A percentile compares a stretch with the other conserved stretches of the same genome.
These are phyloP conservation scores for Fusarium sp. DNA, from an alignment of 2,329 filamentous ascomycete genomes.

Conservation along the genomic window DNA sequence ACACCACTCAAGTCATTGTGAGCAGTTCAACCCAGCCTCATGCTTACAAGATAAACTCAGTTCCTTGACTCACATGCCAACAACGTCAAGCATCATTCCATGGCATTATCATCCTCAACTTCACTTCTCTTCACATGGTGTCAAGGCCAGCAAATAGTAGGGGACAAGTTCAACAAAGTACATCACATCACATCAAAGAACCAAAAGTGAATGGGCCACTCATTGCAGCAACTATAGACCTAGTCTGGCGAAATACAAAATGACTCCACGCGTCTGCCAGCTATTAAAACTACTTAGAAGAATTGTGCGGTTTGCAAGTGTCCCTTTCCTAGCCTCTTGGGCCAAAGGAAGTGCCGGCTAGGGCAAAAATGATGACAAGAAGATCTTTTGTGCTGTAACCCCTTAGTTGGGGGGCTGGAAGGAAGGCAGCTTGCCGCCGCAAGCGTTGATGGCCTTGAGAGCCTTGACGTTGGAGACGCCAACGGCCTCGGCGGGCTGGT, in stretches of 20 bases:
- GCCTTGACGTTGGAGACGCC: constrained; percentile 27
- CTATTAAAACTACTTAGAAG: constrained; percentile 38
- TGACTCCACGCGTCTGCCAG: constrained; percentile 36
- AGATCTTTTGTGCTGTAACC: constrained; percentile 5
- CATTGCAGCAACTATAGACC: constrained; percentile 35
- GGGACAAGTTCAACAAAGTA: neutral
- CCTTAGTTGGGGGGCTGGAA: constrained; percentile 30
- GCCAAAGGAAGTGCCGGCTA: neutral
- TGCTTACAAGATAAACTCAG: neutral
- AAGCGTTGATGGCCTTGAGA: constrained; percentile 33
- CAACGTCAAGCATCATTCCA: neutral
- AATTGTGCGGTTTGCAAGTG: constrained; percentile 39
- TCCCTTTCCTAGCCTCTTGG: constrained; percentile 15
- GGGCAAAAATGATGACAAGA: constrained; percentile 2
- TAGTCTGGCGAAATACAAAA: constrained; percentile 36
- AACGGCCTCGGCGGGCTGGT: constrained; percentile 32
- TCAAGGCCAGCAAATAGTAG: neutral
- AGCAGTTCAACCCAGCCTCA: neutral
- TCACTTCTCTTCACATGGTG: no score
- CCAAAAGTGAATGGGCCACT: constrained; percentile 19
- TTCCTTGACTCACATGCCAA: neutral
- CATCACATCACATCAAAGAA: neutral
- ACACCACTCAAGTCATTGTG: neutral
- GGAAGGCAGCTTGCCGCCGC: constrained; percentile 29
- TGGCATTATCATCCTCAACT: neutral